Evolutionary conservation across 208 protist genomes (phyloP).

Genomic region (Trypanosoma platydactyli): DNA sequence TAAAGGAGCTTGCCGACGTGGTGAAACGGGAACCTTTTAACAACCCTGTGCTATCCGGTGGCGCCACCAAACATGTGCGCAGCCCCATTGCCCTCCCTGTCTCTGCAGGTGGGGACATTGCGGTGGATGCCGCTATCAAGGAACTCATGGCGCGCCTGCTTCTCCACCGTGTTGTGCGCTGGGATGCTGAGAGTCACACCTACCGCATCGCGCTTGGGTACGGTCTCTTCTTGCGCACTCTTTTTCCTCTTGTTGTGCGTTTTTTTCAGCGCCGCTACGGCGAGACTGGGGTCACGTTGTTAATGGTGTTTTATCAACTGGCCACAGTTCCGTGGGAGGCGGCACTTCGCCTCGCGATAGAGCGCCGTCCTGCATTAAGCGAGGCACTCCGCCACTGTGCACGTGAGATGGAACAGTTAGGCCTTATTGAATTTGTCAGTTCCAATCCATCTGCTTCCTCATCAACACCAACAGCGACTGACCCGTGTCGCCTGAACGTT

Average conservation of each 20-base stretch:
- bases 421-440: conserved; percentile 47
- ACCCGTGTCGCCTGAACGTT: conserved; percentile 43
- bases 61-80: conserved; percentile 11
- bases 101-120: conserved; percentile 6
- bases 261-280: conserved; percentile 57
- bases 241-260: conserved; percentile 57
- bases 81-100: conserved; percentile 20
- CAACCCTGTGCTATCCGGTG: conserved; percentile 14
- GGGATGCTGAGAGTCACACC: conserved; percentile 30
- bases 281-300: conserved; percentile 48
- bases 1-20: conserved; percentile 30
- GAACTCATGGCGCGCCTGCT: conserved; percentile 72
- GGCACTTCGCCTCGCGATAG: conserved; percentile 45
- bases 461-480: conserved; percentile 4
- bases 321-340: conserved; percentile 43
- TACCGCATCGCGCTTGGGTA: conserved; percentile 59
- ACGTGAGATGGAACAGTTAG: conserved; percentile 43
- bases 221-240: conserved; percentile 58
- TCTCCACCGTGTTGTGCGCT: conserved; percentile 63
- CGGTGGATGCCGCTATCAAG: conserved; percentile 61
- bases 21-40: conserved; percentile 29
- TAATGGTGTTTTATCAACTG: conserved; percentile 58
- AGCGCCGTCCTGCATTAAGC: conserved; percentile 34
- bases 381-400: conserved; percentile 45
- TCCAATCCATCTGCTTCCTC: neutral